Evolutionary conservation across 1,139 yeast genomes (phyloP), one percentile per base, ranked within the genome.

Genomic region (Yamadazyma pseudoaaseri): DNA sequence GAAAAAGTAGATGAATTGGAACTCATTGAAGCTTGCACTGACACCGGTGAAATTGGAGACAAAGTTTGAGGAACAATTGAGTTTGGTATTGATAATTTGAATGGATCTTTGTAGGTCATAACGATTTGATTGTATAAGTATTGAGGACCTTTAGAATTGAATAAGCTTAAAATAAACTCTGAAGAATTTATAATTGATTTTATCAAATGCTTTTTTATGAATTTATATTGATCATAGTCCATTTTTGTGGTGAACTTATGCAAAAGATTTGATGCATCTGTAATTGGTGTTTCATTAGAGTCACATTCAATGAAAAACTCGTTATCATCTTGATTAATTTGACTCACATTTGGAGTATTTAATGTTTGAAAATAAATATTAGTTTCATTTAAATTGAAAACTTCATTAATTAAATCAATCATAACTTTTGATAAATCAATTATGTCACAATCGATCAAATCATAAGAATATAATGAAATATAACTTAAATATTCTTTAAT

Each of bases 401-500:
- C 34, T 27, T 68, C 73, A 46, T 66, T 67, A 38, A 67, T 51
- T 35, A 68, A 43, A 60, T 64, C 70, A 15, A 60, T 41, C 13
- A 65, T 49, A 9, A 63, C 71, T 40, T 49, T 56, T 18, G 64
- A 52, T 34, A 67, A 51, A 30, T 66, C 69, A 28, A 61, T 43
- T 17, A 59, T 44, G 36, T 56, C 56, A 34, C 51, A 49, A 38
- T 62, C 66, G 31, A 67, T 58, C 37, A 68, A 56, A 29, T 66
- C 73, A 32, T 47, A 51, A 17, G 62, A 56, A 41, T 62, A 68
- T 37, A 67, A 58, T 12, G 69, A 49, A 22, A 60, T 51, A 41
- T 68, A 65, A 34, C 64, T 51, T 29, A 67, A 47, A 39, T 51
- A 68, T 42, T 65, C 67, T 42, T 69, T 69, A 36, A 63, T 51